These are phyloP conservation scores for Epichloe amarillans DNA, from an alignment of 2,329 filamentous ascomycete genomes.

Conservation along the genomic window DNA sequence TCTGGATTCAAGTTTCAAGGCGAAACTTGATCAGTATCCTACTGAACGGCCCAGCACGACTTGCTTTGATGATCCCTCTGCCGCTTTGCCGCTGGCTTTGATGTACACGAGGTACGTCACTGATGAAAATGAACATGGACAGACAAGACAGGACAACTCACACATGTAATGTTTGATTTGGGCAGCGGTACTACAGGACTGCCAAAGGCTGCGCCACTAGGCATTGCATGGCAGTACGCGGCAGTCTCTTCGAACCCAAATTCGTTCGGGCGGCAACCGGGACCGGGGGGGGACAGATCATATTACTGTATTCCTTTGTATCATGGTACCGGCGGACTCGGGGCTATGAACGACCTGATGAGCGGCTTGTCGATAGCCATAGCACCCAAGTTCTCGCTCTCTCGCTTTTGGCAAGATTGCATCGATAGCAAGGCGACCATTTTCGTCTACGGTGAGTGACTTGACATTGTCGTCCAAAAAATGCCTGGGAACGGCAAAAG, in stretches of 20 bases:
- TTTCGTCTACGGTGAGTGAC: constrained; percentile 4
- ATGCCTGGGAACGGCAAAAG: background rate
- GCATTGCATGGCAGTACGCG: background rate
- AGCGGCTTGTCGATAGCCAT: constrained; percentile 4
- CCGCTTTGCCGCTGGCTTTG: background rate
- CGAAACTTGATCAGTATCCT: constrained; percentile 1
- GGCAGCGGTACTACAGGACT: constrained; percentile 5
- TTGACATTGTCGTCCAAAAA: background rate
- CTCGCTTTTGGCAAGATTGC: constrained; percentile 6
- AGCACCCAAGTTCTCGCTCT: constrained; percentile 5
- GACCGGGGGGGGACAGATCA: constrained; percentile 2
- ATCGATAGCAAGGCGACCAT: constrained; percentile 5
- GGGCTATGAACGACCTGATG: constrained; percentile 3
- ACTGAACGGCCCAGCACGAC: background rate
- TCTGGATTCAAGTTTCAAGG: background rate
- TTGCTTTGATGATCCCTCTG: constrained; percentile 2
- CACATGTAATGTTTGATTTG: background rate
- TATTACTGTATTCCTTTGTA: constrained; percentile 5
- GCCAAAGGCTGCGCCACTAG: constrained; percentile 1
- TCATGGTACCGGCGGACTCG: constrained; percentile 4
- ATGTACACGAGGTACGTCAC: constrained; percentile 4
- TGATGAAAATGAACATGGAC: background rate
- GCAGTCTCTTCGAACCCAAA: background rate
- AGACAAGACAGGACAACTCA: background rate
- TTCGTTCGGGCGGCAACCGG: constrained; percentile 1